These are phyloP conservation scores for Picochlorum sp. DNA, from an alignment of 139 green algal species.

Conservation along the genomic window DNA sequence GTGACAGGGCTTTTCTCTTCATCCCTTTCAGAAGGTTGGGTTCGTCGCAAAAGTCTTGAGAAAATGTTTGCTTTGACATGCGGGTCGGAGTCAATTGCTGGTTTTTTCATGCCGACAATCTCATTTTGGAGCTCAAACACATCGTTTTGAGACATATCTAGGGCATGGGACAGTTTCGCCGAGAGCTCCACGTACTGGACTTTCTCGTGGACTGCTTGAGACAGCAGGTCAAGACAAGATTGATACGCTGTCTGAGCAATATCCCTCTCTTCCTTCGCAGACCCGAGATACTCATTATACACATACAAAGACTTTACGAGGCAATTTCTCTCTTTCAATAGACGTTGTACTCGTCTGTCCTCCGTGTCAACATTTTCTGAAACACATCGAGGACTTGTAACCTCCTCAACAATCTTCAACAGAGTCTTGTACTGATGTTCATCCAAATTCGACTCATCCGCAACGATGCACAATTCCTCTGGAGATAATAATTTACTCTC, in stretches of 20 bases:
- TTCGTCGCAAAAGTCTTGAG: neutral
- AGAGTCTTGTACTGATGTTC: neutral
- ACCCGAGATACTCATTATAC: conserved; percentile 8
- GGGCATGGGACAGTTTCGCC: neutral
- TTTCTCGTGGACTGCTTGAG: conserved; percentile 11
- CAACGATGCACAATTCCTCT: conserved; percentile 4
- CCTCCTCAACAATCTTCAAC: neutral
- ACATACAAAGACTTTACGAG: neutral
- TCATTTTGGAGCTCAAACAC: conserved; percentile 7
- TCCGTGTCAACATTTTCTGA: neutral
- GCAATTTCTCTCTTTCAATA: neutral
- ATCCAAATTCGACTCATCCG: conserved; percentile 7
- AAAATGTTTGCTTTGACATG: neutral
- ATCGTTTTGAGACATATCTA: conserved; percentile 14
- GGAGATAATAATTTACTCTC: neutral
- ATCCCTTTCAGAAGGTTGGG: too few species aligned
- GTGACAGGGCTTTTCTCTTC: too few species aligned
- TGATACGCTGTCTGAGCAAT: neutral
- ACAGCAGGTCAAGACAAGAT: neutral
- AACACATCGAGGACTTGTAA: neutral
- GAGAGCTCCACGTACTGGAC: conserved; percentile 13
- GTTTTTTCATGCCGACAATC: neutral
- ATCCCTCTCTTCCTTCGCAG: neutral
- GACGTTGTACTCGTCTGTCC: neutral
- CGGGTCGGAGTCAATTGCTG: neutral